Evolutionary conservation across 2,329 filamentous ascomycete species (phyloP).

Genomic region (Decorospora gaudefroyi): DNA sequence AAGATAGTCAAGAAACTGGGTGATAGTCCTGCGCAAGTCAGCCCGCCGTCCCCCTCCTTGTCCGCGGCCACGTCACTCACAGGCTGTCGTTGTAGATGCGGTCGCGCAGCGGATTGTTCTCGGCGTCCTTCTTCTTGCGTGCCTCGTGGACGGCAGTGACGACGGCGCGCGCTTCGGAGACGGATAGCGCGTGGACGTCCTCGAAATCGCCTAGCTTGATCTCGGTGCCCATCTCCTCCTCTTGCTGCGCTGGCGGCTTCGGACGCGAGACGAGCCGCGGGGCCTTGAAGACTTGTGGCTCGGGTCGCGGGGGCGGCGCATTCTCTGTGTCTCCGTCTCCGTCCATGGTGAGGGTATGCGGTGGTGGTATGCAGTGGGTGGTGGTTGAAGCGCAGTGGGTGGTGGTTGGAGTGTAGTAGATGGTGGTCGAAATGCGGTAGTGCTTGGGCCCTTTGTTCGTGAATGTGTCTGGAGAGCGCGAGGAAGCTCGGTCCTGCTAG

Average conservation of each 20-base stretch:
- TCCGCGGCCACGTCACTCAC: conserved; percentile 25
- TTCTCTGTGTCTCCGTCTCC: conserved; percentile 34
- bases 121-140: conserved; percentile 68
- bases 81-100: conserved; percentile 64
- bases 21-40: conserved; percentile 65
- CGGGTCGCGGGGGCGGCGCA: conserved; percentile 19
- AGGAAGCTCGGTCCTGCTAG: conserved; percentile 1
- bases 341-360: conserved; percentile 32
- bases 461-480: not conserved
- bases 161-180: conserved; percentile 89
- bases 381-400: not conserved
- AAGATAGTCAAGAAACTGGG: conserved; percentile 88
- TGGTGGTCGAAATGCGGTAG: not conserved
- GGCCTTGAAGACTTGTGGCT: conserved; percentile 36
- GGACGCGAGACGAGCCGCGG: conserved; percentile 45
- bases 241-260: conserved; percentile 70
- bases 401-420: not conserved
- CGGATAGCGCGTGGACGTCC: conserved; percentile 84
- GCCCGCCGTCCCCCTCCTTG: conserved; percentile 7
- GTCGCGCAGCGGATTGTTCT: conserved; percentile 74
- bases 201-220: conserved; percentile 93
- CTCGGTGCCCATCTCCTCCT: conserved; percentile 82
- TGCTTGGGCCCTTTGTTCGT: conserved; percentile 4
- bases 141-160: conserved; percentile 87
- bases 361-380: not conserved